Percentiles rank a stretch among this genome's conserved stretches.
Conservation (phyloP, 73 alveolate genomes). For the Paramecium biaurelia region DNA sequence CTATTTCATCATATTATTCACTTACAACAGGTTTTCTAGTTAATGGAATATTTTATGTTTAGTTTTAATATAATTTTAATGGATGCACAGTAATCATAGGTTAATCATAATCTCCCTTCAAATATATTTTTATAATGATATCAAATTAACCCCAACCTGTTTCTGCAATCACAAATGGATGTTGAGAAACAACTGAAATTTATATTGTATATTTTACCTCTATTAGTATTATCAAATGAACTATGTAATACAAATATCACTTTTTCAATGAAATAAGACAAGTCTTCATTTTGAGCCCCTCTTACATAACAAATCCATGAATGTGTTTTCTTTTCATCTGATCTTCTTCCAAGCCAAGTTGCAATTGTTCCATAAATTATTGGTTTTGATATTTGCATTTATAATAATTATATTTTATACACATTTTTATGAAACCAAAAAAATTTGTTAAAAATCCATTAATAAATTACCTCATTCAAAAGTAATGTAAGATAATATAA, state of each 20-base stretch:
- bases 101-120: constrained; percentile 83
- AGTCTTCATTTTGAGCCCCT: constrained; percentile 90
- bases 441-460: background rate
- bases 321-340: constrained; percentile 81
- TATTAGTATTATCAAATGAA: constrained; percentile 79
- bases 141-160: constrained; percentile 99
- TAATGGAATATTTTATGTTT: constrained; percentile 10
- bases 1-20: constrained; percentile 94
- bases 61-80: constrained; percentile 69
- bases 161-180: constrained; percentile 92
- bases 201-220: constrained; percentile 38
- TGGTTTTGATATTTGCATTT: constrained; percentile 67
- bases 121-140: constrained; percentile 82
- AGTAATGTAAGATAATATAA: too few species aligned
- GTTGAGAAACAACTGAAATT: constrained; percentile 64
- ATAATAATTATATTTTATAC: background rate
- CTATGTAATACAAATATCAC: constrained; percentile 90
- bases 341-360: constrained; percentile 88
- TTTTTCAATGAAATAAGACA: constrained; percentile 85
- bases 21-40: constrained; percentile 90
- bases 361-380: constrained; percentile 92
- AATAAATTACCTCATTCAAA: background rate
- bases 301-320: constrained; percentile 95
- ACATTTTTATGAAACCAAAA: too few species aligned
- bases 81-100: constrained; percentile 86